Conservation (phyloP, 352 stramenopile species). For the Pythium rhizo-oryzae region DNA sequence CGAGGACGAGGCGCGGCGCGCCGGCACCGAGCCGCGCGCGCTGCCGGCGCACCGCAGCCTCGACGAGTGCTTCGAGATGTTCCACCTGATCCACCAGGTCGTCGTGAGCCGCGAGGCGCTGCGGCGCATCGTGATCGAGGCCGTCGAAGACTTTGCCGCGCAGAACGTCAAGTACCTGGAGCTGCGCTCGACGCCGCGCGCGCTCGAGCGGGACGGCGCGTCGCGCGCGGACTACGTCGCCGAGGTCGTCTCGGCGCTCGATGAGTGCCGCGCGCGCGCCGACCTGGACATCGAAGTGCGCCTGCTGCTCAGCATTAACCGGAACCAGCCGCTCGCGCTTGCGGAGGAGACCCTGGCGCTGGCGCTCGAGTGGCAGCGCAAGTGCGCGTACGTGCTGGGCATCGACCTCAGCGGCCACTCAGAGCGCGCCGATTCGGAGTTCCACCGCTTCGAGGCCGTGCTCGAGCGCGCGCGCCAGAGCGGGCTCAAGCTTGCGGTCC, state of each 20-base stretch:
- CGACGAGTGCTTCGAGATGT: conserved; percentile 90
- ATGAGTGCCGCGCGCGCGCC: conserved; percentile 56
- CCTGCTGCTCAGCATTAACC: conserved; percentile 82
- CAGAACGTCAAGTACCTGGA: conserved; percentile 88
- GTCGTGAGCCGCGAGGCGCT: conserved; percentile 71
- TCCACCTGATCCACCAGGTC: conserved; percentile 83
- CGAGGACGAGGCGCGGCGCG: conserved; percentile 39
- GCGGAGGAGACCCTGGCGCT: conserved; percentile 70
- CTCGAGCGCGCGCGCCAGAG: conserved; percentile 70
- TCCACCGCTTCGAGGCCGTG: conserved; percentile 77
- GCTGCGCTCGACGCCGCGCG: conserved; percentile 79
- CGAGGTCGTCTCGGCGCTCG: conserved; percentile 64
- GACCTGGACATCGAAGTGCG: conserved; percentile 76
- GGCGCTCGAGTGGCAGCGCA: conserved; percentile 52
- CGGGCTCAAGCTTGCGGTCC: conserved; percentile 88
- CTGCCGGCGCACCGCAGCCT: conserved; percentile 60
- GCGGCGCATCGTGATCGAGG: conserved; percentile 69
- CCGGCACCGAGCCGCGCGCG: conserved; percentile 31
- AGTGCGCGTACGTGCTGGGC: conserved; percentile 69
- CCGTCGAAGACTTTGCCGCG: conserved; percentile 81
- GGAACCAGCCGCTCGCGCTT: conserved; percentile 63
- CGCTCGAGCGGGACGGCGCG: conserved; percentile 54
- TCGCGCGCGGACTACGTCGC: conserved; percentile 69
- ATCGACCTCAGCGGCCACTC: conserved; percentile 90
- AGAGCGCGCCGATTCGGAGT: conserved; percentile 75